Conservation (phyloP, 257 asterid genomes). For the Gardenia jasminoides region DNA sequence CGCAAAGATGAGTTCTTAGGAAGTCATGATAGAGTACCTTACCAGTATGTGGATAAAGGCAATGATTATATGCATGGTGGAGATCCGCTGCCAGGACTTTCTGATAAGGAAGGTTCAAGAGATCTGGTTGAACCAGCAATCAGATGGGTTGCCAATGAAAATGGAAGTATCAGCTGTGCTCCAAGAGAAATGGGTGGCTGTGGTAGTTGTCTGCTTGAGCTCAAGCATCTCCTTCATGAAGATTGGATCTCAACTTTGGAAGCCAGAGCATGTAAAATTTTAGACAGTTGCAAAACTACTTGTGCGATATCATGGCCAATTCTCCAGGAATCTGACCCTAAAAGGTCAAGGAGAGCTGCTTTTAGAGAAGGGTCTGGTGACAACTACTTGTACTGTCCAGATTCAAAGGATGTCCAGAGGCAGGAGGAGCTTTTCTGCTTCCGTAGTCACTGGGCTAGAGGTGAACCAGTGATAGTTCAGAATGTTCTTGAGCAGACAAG, state of each 20-base stretch:
- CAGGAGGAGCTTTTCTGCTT: constrained; percentile 57
- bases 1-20: constrained; percentile 47
- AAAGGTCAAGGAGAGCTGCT: constrained; percentile 39
- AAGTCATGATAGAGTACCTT: constrained; percentile 22
- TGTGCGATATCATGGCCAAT: constrained; percentile 25
- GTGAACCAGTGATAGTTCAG: constrained; percentile 82
- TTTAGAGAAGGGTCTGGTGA: constrained; percentile 46
- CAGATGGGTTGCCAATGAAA: constrained; percentile 39
- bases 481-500: constrained; percentile 67
- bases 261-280: constrained; percentile 39
- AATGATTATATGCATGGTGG: constrained; percentile 84
- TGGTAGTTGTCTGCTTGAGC: constrained; percentile 61
- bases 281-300: constrained; percentile 24
- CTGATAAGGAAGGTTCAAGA: constrained; percentile 19
- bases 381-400: constrained; percentile 61
- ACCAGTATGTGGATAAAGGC: constrained; percentile 47
- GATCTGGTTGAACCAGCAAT: constrained; percentile 28
- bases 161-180: constrained; percentile 56
- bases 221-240: constrained; percentile 71
- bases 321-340: constrained; percentile 23
- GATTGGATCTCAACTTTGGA: constrained; percentile 59
- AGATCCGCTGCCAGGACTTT: constrained; percentile 44
- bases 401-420: constrained; percentile 41
- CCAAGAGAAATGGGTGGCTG: constrained; percentile 81
- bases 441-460: constrained; percentile 80